Evolutionary conservation across 257 asterid genomes (phyloP).

Genomic region (Nemophila menziesii): DNA sequence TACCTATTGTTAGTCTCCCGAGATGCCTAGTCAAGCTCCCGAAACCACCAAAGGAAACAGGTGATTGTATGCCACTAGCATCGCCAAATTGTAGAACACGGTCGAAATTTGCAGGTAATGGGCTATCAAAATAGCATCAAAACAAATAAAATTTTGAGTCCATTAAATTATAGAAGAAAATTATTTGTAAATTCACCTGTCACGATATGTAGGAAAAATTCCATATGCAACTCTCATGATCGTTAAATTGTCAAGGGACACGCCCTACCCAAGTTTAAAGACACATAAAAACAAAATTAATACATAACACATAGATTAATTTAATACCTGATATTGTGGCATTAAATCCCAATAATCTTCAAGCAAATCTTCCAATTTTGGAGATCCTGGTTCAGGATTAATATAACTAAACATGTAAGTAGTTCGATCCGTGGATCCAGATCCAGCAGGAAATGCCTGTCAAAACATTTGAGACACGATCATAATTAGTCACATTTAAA

Average conservation of each 20-base stretch:
- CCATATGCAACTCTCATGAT: conserved; percentile 80
- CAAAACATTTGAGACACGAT: conserved; percentile 11
- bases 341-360: conserved; percentile 94
- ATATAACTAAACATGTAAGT: conserved; percentile 92
- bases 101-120: conserved; percentile 76
- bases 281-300: background rate
- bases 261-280: conserved; percentile 31
- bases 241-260: conserved; percentile 50
- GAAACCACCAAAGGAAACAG: conserved; percentile 95
- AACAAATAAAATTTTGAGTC: conserved; percentile 1
- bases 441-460: conserved; percentile 98
- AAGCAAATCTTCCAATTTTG: conserved; percentile 71
- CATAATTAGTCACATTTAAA: background rate
- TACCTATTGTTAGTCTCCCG: conserved; percentile 76
- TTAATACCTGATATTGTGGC: conserved; percentile 78
- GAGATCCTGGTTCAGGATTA: conserved; percentile 71
- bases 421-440: conserved; percentile 78
- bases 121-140: conserved; percentile 34
- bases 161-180: background rate
- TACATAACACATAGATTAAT: background rate
- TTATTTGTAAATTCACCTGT: conserved; percentile 40
- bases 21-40: conserved; percentile 97
- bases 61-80: conserved; percentile 97
- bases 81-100: conserved; percentile 96
- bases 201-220: conserved; percentile 85